phyloP scores from a whole-genome alignment of 2,329 filamentous ascomycete genomes.

The Colletotrichum orchidophilum region DNA sequence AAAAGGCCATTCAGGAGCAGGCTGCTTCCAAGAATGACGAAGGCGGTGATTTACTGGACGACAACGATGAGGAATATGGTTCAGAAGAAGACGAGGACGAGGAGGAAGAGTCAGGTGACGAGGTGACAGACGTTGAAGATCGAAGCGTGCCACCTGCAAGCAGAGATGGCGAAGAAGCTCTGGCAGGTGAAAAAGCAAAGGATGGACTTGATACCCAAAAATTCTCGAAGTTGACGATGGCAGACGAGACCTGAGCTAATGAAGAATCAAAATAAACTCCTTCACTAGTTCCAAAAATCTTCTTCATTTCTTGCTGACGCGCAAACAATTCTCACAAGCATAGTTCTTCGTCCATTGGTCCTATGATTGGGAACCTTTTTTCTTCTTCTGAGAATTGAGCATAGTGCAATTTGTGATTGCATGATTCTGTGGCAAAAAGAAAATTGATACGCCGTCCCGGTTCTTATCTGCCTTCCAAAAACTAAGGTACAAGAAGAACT shows the following conservation, averaged over 20 bases:
- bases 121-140: slow-evolving; percentile 41
- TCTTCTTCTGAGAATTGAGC: too few relatives aligned
- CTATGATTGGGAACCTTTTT: background rate
- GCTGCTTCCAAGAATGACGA: slow-evolving; percentile 56
- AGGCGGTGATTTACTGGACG: slow-evolving; percentile 46
- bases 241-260: slow-evolving; percentile 16
- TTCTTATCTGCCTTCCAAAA: slow-evolving; percentile 37
- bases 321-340: background rate
- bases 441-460: slow-evolving; percentile 2
- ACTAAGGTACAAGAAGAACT: slow-evolving; percentile 52
- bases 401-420: background rate
- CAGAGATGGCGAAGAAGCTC: slow-evolving; percentile 33
- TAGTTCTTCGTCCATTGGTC: too few relatives aligned
- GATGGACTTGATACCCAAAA: slow-evolving; percentile 35
- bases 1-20: slow-evolving; percentile 87
- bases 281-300: background rate
- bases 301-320: background rate
- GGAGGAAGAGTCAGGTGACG: slow-evolving; percentile 37
- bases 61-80: slow-evolving; percentile 43
- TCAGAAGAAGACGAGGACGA: slow-evolving; percentile 38
- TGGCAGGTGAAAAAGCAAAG: slow-evolving; percentile 36
- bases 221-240: slow-evolving; percentile 30
- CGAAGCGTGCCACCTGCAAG: slow-evolving; percentile 30
- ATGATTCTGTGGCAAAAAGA: slow-evolving; percentile 21
- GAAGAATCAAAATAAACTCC: background rate